Evolutionary conservation across 805 yeast species (phyloP).

Genomic region (Metschnikowia peoriensis): DNA sequence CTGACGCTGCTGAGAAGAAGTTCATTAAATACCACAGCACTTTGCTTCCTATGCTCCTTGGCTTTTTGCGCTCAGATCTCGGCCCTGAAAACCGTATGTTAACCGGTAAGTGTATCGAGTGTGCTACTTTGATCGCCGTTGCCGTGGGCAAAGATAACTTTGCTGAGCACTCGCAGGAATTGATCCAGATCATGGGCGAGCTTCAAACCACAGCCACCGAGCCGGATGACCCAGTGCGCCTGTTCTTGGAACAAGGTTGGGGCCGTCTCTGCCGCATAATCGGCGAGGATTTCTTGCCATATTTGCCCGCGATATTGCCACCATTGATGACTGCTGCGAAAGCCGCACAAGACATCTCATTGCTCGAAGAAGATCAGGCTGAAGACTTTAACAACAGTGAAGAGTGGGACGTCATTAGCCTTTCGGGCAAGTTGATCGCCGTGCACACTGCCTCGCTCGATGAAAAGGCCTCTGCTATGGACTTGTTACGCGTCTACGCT

Average conservation of each 20-base stretch:
- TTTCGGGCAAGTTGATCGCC: constrained; percentile 90
- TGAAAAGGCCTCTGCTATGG: constrained; percentile 92
- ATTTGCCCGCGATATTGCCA: constrained; percentile 80
- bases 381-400: constrained; percentile 80
- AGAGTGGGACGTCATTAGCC: constrained; percentile 92
- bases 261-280: constrained; percentile 85
- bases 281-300: constrained; percentile 83
- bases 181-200: constrained; percentile 66
- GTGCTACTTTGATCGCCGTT: constrained; percentile 88
- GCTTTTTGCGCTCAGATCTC: constrained; percentile 75
- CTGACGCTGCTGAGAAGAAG: constrained; percentile 89
- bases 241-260: constrained; percentile 94
- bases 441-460: constrained; percentile 93
- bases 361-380: constrained; percentile 85
- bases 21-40: constrained; percentile 92
- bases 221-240: constrained; percentile 84
- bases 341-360: constrained; percentile 83
- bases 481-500: constrained; percentile 79
- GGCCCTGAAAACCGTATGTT: constrained; percentile 75
- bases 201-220: constrained; percentile 61
- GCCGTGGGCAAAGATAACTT: constrained; percentile 95
- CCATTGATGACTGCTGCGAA: constrained; percentile 84
- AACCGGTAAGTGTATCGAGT: constrained; percentile 93
- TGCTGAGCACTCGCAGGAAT: constrained; percentile 66
- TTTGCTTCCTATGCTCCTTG: constrained; percentile 82